Percentiles rank a stretch among this genome's conserved stretches.
These are phyloP conservation scores for Oemleria cerasiformis DNA, from an alignment of 306 rosid species.

Conservation along the genomic window DNA sequence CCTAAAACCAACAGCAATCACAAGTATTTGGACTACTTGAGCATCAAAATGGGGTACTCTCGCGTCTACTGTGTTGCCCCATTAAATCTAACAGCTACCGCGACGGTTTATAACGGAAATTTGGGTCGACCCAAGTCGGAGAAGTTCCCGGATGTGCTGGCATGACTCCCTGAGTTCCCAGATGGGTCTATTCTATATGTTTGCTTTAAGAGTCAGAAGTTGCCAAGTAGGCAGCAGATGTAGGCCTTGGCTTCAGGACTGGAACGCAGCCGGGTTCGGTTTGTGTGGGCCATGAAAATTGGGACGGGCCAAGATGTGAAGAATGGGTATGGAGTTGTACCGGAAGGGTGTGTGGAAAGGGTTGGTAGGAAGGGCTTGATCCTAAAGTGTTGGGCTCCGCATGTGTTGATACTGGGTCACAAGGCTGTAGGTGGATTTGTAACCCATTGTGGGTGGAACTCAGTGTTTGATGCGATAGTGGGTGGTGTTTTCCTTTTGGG, in stretches of 20 bases:
- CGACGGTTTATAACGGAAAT: neutral
- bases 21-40: slow-evolving; percentile 32
- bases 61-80: slow-evolving; percentile 52
- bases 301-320: slow-evolving; percentile 23
- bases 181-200: slow-evolving; percentile 62
- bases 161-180: slow-evolving; percentile 50
- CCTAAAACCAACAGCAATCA: neutral
- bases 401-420: no score
- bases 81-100: slow-evolving; percentile 12
- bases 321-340: no score
- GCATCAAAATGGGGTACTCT: slow-evolving; percentile 2
- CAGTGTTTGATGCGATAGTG: no score
- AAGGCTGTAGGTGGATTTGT: no score
- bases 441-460: no score
- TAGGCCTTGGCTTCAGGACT: slow-evolving; percentile 66
- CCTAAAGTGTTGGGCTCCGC: no score
- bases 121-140: neutral
- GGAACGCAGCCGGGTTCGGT: slow-evolving; percentile 39
- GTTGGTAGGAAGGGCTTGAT: no score
- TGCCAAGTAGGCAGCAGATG: slow-evolving; percentile 44
- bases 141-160: neutral
- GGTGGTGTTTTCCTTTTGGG: no score
- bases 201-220: slow-evolving; percentile 73
- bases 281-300: slow-evolving; percentile 58
- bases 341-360: no score